Base-by-base conservation (phyloP, 768 basidiomycete genomes). In the Gyrodon lividus region DNA sequence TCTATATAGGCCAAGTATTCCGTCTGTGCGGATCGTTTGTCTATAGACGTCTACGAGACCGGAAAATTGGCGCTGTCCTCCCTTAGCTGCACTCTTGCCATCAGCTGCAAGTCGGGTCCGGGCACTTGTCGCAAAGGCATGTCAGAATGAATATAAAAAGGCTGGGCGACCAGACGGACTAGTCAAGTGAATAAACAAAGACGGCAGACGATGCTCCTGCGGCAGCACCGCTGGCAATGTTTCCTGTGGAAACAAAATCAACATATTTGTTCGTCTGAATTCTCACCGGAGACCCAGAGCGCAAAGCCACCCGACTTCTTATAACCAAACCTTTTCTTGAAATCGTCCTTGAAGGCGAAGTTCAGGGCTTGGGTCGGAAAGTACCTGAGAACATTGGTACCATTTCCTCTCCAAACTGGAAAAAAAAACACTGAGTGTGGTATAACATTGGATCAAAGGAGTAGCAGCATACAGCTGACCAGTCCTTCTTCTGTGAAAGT, bases 141-240 rank as follows among this genome's bases (percentile, higher is more conserved):
- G 19, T 46, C 22, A n/a, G 51, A 35, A 41, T 13, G 16, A 23
- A 7, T 8, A 12, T 43, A 39, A 19, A 16, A 28, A 19, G 26
- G 35, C 6, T 37, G 9, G 22, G 30, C 17, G 23, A 4, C 13
- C 22, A 46, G 37, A 28, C 68, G 22, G 48, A 74, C 70, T 75
- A 77, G 51, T 77, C 75, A 40, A 77, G 68, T 5, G 75, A 77
- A 61, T 76, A 76, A 10, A 74, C 76, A 59, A 76, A 76, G 47
- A 77, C 60, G 14, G 67, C 68, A 6, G 67, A 70, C 2, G 74
- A 67, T 2, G 73, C 75, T 17, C 76, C 76, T 9, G 76, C 76
- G 1, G 68, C 73, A 1, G 74, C 76, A 54, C 75, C 75, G 46
- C 72, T 74, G 12, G 69, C 69, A 23, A 76, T 34, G 51, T 76